phyloP scores from a whole-genome alignment of 2,329 filamentous ascomycete species.

The Botryosphaeria dothidea region DNA sequence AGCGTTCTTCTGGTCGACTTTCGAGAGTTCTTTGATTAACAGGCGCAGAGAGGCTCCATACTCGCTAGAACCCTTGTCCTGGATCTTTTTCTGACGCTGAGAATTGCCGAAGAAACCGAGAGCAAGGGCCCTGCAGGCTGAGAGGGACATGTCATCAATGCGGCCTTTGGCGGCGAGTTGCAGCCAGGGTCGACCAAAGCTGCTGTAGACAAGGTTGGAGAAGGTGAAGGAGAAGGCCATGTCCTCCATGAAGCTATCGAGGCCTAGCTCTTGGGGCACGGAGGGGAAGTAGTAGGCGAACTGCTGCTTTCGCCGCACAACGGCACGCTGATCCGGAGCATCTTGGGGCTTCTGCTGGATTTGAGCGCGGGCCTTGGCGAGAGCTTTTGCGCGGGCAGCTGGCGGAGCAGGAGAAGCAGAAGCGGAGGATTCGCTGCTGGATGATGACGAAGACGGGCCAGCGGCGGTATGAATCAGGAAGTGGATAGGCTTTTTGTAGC shows the following conservation, averaged over 20 bases:
- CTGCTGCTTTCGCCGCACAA: not conserved
- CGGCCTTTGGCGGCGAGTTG: conserved; percentile 20
- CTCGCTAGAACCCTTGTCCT: conserved; percentile 17
- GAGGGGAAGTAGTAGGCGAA: conserved; percentile 2
- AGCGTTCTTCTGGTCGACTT: conserved; percentile 14
- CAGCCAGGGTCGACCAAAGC: conserved; percentile 23
- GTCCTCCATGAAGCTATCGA: conserved; percentile 22
- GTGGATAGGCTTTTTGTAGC: conserved; percentile 22
- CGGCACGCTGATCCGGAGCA: not conserved
- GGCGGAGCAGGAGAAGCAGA: not conserved
- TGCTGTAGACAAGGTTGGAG: conserved; percentile 23
- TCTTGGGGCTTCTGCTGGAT: not conserved
- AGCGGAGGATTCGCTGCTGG: not conserved
- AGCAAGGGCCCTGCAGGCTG: conserved; percentile 21
- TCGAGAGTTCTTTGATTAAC: conserved; percentile 19
- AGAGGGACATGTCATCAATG: conserved; percentile 19
- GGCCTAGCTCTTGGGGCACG: conserved; percentile 20
- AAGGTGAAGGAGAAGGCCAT: conserved; percentile 23
- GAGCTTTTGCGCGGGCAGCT: not conserved
- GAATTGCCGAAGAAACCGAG: conserved; percentile 21
- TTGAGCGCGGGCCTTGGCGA: not conserved
- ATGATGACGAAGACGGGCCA: not conserved
- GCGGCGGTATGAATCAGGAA: conserved; percentile 20
- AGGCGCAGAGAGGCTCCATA: conserved; percentile 20
- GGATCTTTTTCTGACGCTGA: conserved; percentile 21